Percentiles rank a stretch among this genome's conserved stretches.
Conservation (phyloP, 2,329 filamentous ascomycete species). For the Cercospora janseana region DNA sequence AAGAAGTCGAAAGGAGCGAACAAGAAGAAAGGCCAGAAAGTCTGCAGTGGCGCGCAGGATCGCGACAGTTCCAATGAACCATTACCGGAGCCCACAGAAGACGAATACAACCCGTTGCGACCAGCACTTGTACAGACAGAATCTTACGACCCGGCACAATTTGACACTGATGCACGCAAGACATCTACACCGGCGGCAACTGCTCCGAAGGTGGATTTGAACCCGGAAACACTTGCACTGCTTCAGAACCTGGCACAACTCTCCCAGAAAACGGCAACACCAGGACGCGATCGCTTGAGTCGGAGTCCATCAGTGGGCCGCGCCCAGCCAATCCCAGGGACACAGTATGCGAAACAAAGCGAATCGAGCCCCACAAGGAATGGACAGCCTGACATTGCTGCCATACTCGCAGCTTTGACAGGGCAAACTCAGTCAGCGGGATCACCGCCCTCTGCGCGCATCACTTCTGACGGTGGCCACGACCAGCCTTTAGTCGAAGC, state of each 20-base stretch:
- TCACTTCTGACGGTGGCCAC: slow-evolving; percentile 21
- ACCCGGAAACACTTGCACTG: slow-evolving; percentile 30
- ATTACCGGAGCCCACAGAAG: slow-evolving; percentile 41
- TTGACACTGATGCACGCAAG: slow-evolving; percentile 35
- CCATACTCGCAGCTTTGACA: slow-evolving; percentile 32
- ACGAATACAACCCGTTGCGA: slow-evolving; percentile 51
- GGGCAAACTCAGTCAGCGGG: slow-evolving; percentile 21
- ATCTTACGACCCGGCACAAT: slow-evolving; percentile 30
- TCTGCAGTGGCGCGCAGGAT: slow-evolving; percentile 27
- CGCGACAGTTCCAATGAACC: slow-evolving; percentile 30
- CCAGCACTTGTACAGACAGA: slow-evolving; percentile 34
- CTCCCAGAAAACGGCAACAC: neutral
- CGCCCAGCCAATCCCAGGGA: slow-evolving; percentile 11
- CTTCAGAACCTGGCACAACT: slow-evolving; percentile 22
- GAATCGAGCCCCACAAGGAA: slow-evolving; percentile 4
- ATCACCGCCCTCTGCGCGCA: slow-evolving; percentile 18
- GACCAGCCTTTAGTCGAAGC: slow-evolving; percentile 7
- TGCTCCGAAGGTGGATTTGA: slow-evolving; percentile 15
- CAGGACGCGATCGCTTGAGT: slow-evolving; percentile 7
- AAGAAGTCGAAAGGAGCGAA: slow-evolving; percentile 30
- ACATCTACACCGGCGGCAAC: slow-evolving; percentile 3
- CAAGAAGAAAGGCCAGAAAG: slow-evolving; percentile 35
- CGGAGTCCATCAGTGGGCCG: slow-evolving; percentile 28
- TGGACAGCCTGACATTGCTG: slow-evolving; percentile 32
- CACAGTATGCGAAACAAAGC: neutral